Percentiles rank a stretch among this genome's conserved stretches.
Conservation (phyloP, 2,329 filamentous ascomycete species). For the Macroventuria anomochaeta region DNA sequence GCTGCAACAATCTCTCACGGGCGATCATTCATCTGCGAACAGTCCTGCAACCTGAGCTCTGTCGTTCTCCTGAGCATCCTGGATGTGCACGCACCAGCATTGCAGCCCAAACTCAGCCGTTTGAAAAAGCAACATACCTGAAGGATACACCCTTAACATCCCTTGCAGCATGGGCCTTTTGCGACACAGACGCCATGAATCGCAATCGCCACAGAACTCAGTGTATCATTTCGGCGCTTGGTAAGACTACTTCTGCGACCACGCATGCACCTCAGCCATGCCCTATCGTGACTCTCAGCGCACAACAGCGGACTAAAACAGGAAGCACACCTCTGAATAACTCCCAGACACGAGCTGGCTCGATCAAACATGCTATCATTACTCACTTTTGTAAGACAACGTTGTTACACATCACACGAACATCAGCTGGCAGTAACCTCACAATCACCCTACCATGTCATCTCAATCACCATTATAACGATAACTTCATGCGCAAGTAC, state of each 20-base stretch:
- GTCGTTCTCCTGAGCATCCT: conserved; percentile 18
- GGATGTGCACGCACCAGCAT: conserved; percentile 17
- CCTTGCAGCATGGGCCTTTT: conserved; percentile 9
- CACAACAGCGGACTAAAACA: conserved; percentile 18
- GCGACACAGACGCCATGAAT: conserved; percentile 23
- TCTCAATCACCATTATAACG: conserved; percentile 5
- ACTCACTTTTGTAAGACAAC: conserved; percentile 4
- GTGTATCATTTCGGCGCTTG: conserved; percentile 25
- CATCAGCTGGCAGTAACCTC: conserved; percentile 14
- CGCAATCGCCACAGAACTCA: conserved; percentile 9
- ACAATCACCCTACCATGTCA: conserved; percentile 7
- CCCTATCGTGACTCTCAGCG: conserved; percentile 16
- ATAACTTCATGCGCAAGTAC: conserved; percentile 9
- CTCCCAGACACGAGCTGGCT: neutral
- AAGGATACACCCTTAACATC: conserved; percentile 16
- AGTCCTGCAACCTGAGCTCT: conserved; percentile 8
- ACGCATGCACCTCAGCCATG: conserved; percentile 27
- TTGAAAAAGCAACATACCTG: conserved; percentile 23
- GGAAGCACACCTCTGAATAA: neutral
- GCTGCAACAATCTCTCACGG: conserved; percentile 11
- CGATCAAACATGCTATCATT: neutral
- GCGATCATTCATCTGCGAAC: conserved; percentile 18
- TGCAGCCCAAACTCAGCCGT: conserved; percentile 23
- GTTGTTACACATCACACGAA: conserved; percentile 9
- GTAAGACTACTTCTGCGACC: conserved; percentile 25